A percentile compares a stretch with the other conserved stretches of the same genome.
phyloP scores from a whole-genome alignment of 1,284 basidiomycete genomes.

The Athelia sp. region DNA sequence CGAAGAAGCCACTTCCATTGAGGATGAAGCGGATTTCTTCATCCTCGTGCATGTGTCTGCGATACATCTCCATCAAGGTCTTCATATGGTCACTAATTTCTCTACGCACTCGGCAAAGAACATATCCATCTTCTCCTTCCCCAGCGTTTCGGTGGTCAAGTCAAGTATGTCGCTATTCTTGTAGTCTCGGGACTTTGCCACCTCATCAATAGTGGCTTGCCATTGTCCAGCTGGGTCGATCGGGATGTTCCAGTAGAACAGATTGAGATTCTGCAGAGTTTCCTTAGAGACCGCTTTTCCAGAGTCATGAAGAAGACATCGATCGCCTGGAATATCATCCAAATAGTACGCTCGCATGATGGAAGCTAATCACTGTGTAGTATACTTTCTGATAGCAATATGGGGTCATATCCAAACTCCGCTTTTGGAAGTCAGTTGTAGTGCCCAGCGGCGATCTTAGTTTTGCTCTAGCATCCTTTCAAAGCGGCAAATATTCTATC shows the following conservation, averaged over 20 bases:
- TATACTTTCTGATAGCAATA: too few relatives aligned
- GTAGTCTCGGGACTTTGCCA: slow-evolving; percentile 67
- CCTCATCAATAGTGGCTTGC: slow-evolving; percentile 45
- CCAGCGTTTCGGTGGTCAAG: slow-evolving; percentile 69
- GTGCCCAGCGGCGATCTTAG: too few relatives aligned
- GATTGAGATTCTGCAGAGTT: slow-evolving; percentile 50
- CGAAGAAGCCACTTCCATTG: slow-evolving; percentile 81
- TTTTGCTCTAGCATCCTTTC: too few relatives aligned
- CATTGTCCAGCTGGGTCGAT: slow-evolving; percentile 39
- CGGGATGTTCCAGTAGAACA: slow-evolving; percentile 60
- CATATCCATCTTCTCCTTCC: slow-evolving; percentile 71
- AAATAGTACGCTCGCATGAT: slow-evolving; percentile 86
- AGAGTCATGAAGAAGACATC: slow-evolving; percentile 73
- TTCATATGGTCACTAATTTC: not conserved
- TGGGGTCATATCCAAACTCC: too few relatives aligned
- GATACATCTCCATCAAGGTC: slow-evolving; percentile 4
- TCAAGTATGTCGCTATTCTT: slow-evolving; percentile 77
- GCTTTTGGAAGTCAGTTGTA: too few relatives aligned
- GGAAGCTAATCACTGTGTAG: too few relatives aligned
- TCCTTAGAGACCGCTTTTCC: slow-evolving; percentile 44
- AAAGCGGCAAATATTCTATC: too few relatives aligned
- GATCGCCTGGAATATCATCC: slow-evolving; percentile 74
- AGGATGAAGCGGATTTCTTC: slow-evolving; percentile 88
- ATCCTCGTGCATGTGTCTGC: slow-evolving; percentile 84
- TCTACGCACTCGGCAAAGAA: slow-evolving; percentile 76